A percentile compares a stretch with the other conserved stretches of the same genome.
Conservation (phyloP, 306 rosid species). For the Gleditsia sinensis region DNA sequence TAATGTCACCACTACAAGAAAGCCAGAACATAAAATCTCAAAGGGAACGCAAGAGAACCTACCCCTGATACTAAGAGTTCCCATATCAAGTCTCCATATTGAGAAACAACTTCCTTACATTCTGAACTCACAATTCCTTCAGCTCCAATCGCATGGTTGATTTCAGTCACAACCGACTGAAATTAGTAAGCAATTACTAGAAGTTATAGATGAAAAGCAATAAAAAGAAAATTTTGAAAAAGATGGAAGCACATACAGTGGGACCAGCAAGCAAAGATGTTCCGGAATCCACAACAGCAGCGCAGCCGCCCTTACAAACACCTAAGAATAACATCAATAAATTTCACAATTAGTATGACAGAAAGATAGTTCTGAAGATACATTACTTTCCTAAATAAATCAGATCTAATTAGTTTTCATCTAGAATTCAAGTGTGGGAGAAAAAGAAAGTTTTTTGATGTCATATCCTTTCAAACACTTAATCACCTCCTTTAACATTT, state of each 20-base stretch:
- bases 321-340: constrained; percentile 49
- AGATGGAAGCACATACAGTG: constrained; percentile 56
- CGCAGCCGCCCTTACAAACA: constrained; percentile 72
- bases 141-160: constrained; percentile 93
- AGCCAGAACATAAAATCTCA: constrained; percentile 9
- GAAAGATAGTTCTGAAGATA: not conserved
- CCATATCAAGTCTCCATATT: constrained; percentile 86
- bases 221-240: constrained; percentile 3
- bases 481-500: constrained; percentile 11
- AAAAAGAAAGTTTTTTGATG: not conserved
- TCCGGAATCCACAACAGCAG: constrained; percentile 89
- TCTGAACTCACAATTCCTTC: constrained; percentile 80
- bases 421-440: not conserved
- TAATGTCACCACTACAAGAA: not conserved
- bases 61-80: constrained; percentile 77
- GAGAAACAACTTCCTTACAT: constrained; percentile 69
- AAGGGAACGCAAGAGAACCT: constrained; percentile 22
- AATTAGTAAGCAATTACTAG: constrained; percentile 19
- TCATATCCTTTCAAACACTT: constrained; percentile 24
- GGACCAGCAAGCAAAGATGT: constrained; percentile 91
- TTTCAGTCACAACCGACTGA: constrained; percentile 76
- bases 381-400: not conserved
- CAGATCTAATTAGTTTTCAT: constrained; percentile 17
- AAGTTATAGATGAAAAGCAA: not conserved
- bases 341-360: constrained; percentile 18